phyloP scores from a whole-genome alignment of 176 grass and related monocot genomes.

The Ensete glaucum region DNA sequence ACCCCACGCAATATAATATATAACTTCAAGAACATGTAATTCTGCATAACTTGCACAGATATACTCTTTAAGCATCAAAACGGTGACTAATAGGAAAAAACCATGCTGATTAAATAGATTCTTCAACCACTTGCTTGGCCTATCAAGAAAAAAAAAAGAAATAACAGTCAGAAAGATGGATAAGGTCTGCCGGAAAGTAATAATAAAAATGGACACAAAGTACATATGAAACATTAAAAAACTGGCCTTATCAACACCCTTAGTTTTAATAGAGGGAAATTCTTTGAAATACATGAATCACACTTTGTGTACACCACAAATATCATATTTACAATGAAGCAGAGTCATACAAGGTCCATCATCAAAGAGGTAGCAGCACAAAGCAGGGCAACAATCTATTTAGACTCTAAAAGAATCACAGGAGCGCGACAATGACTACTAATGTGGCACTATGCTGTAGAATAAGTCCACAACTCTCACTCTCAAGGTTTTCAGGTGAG shows the following conservation, averaged over 20 bases:
- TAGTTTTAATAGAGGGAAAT: too few relatives aligned
- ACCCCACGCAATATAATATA: not conserved
- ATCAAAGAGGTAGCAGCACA: not conserved
- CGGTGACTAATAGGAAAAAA: not conserved
- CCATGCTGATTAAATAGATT: not conserved
- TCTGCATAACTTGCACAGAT: not conserved
- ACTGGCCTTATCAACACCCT: too few relatives aligned
- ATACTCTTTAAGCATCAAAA: not conserved
- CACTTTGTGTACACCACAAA: too few relatives aligned
- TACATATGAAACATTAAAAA: not conserved
- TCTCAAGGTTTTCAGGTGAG: not conserved
- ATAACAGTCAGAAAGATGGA: not conserved
- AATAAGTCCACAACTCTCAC: not conserved
- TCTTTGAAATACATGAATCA: too few relatives aligned
- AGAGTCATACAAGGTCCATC: not conserved
- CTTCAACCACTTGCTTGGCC: not conserved
- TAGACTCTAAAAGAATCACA: not conserved
- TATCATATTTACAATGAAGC: not conserved
- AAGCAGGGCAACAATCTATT: not conserved
- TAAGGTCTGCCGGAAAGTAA: not conserved
- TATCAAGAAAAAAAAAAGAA: not conserved
- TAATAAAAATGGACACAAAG: not conserved
- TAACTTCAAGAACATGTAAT: slow-evolving; percentile 1
- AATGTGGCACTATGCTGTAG: not conserved
- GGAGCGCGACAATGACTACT: not conserved